phyloP scores from a whole-genome alignment of 2,329 filamentous ascomycete species.

The Cordyceps farinosa region DNA sequence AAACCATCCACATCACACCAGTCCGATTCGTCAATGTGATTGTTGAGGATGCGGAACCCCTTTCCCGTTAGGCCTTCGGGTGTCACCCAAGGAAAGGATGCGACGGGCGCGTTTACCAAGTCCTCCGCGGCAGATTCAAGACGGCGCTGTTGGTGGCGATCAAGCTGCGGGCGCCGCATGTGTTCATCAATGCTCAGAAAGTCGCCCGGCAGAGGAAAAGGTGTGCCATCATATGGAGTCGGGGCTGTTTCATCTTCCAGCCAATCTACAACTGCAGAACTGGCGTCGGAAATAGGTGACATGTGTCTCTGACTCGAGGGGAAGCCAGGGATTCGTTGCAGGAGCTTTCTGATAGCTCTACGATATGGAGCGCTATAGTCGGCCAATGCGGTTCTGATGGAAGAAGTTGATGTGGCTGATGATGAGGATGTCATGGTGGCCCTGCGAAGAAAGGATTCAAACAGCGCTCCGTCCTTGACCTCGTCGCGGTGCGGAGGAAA shows the following conservation, averaged over 20 bases:
- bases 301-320: constrained; percentile 24
- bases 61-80: constrained; percentile 23
- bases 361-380: constrained; percentile 34
- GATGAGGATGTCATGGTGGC: constrained; percentile 37
- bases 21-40: constrained; percentile 16
- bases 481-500: constrained; percentile 16
- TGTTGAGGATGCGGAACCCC: constrained; percentile 21
- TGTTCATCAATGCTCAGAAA: constrained; percentile 39
- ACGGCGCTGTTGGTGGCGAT: constrained; percentile 28
- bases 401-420: constrained; percentile 37
- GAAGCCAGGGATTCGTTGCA: constrained; percentile 37
- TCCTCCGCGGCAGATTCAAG: constrained; percentile 28
- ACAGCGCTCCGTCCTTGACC: constrained; percentile 17
- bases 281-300: constrained; percentile 27
- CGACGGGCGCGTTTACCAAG: constrained; percentile 21
- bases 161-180: constrained; percentile 21
- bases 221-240: constrained; percentile 20
- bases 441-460: constrained; percentile 30
- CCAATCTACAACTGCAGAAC: constrained; percentile 24
- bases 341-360: constrained; percentile 35
- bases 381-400: constrained; percentile 31
- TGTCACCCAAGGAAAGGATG: constrained; percentile 28
- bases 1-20: constrained; percentile 36
- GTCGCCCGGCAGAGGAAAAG: constrained; percentile 45
- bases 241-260: constrained; percentile 30